Conservation (phyloP, 1,139 yeast genomes). For the Zygoascus meyerae region DNA sequence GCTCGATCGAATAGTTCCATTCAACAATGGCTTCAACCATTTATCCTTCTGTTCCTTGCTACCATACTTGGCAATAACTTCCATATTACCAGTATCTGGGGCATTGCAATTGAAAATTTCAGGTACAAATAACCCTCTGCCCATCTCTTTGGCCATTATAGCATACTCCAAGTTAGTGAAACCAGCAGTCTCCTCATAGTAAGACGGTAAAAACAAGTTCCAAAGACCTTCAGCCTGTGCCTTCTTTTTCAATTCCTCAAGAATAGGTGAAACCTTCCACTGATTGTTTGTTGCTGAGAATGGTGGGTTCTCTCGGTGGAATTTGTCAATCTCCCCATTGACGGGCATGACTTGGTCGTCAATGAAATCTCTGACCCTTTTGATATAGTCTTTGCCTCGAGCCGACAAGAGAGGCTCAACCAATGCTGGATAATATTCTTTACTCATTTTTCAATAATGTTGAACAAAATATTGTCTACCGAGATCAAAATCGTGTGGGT, state of each 20-base stretch:
- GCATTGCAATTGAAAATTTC: conserved; percentile 62
- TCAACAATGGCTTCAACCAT: conserved; percentile 53
- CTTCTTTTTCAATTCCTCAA: conserved; percentile 49
- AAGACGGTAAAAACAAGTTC: conserved; percentile 58
- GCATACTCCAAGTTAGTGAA: conserved; percentile 64
- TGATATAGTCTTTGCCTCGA: conserved; percentile 48
- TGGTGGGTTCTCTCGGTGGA: conserved; percentile 40
- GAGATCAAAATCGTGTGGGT: no score
- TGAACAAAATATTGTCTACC: no score
- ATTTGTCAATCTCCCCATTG: conserved; percentile 36
- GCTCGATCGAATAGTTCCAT: conserved; percentile 60
- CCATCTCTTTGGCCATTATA: conserved; percentile 63
- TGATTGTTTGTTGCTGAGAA: conserved; percentile 41
- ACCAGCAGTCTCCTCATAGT: conserved; percentile 58
- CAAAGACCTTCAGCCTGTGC: conserved; percentile 56
- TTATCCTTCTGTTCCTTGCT: conserved; percentile 45
- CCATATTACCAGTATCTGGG: conserved; percentile 78
- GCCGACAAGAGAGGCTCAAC: conserved; percentile 41
- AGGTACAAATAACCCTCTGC: conserved; percentile 52
- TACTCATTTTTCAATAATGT: conserved; percentile 15
- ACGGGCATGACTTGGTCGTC: conserved; percentile 58
- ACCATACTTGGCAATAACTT: conserved; percentile 58
- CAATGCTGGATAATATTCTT: conserved; percentile 30
- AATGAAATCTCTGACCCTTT: conserved; percentile 48
- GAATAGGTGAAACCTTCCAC: conserved; percentile 45